phyloP scores from a whole-genome alignment of 768 basidiomycete genomes.

The Amanita inopinata region DNA sequence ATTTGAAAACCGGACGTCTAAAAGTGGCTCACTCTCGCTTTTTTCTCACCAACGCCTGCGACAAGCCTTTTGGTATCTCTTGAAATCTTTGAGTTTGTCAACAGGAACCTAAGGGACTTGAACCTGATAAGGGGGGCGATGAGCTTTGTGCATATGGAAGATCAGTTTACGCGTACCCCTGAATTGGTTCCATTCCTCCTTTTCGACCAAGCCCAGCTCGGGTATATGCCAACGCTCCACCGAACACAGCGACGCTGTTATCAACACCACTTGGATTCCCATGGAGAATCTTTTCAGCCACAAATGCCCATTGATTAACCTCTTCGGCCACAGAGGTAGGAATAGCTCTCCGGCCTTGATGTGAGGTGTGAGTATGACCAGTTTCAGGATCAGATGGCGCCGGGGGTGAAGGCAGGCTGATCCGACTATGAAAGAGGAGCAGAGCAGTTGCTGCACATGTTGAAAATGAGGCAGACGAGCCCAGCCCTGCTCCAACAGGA shows the following conservation, averaged over 20 bases:
- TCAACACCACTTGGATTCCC: constrained; percentile 97
- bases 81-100: constrained; percentile 90
- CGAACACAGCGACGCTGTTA: constrained; percentile 88
- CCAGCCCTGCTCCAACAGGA: constrained; percentile 91
- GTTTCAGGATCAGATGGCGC: constrained; percentile 31
- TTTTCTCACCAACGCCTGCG: constrained; percentile 74
- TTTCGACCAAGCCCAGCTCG: constrained; percentile 68
- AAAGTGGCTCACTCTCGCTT: constrained; percentile 37
- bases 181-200: constrained; percentile 76
- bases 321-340: constrained; percentile 57
- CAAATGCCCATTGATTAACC: constrained; percentile 89
- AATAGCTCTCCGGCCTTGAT: constrained; percentile 58
- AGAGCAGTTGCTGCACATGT: constrained; percentile 76
- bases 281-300: constrained; percentile 92
- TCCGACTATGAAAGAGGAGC: constrained; percentile 64
- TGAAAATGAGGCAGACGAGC: constrained; percentile 95
- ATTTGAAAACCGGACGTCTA: constrained; percentile 8
- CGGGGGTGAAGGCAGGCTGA: constrained; percentile 46
- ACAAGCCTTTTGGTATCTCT: constrained; percentile 93
- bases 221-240: constrained; percentile 87
- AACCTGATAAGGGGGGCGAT: constrained; percentile 44
- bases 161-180: constrained; percentile 50
- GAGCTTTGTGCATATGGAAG: constrained; percentile 11
- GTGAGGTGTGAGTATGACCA: constrained; percentile 52
- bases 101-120: constrained; percentile 80